A percentile compares a stretch with the other conserved stretches of the same genome.
Evolutionary conservation across 108 stramenopile genomes (phyloP).

Genomic region (Cyclotella choctawhatcheeana): DNA sequence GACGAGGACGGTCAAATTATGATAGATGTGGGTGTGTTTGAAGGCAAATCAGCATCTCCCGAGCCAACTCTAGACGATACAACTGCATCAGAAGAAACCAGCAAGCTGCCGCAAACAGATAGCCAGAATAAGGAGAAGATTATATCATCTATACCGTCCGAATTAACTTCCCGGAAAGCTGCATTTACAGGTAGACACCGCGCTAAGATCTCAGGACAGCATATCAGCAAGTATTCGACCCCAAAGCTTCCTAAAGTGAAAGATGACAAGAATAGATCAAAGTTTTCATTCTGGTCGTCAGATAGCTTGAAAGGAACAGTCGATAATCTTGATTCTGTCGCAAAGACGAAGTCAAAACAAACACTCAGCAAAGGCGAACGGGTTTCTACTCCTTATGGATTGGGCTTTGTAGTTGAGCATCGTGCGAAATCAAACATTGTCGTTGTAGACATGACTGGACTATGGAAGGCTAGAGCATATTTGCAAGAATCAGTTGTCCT

Average conservation of each 20-base stretch:
- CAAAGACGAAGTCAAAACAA: constrained; percentile 50
- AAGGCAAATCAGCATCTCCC: constrained; percentile 16
- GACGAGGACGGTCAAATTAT: too few relatives aligned
- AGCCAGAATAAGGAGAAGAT: neutral
- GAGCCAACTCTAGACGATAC: constrained; percentile 37
- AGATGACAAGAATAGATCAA: constrained; percentile 59
- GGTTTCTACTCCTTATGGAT: constrained; percentile 85
- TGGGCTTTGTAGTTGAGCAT: constrained; percentile 71
- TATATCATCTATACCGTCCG: constrained; percentile 11
- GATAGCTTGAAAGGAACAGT: constrained; percentile 52
- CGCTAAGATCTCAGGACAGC: constrained; percentile 64
- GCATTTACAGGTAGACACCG: constrained; percentile 22
- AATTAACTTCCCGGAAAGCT: constrained; percentile 3
- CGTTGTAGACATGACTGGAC: constrained; percentile 73
- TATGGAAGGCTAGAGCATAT: constrained; percentile 76
- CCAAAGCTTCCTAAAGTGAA: constrained; percentile 72
- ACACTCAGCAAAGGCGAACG: constrained; percentile 65
- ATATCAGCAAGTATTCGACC: constrained; percentile 72
- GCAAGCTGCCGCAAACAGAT: constrained; percentile 12
- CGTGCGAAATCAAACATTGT: constrained; percentile 64
- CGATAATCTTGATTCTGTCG: constrained; percentile 39
- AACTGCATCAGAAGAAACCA: constrained; percentile 21
- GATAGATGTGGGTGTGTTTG: constrained; percentile 41
- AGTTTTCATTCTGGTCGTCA: constrained; percentile 76
- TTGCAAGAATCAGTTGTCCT: constrained; percentile 61